Conservation (phyloP, 257 asterid species). For the Solanum sparsipilum region DNA sequence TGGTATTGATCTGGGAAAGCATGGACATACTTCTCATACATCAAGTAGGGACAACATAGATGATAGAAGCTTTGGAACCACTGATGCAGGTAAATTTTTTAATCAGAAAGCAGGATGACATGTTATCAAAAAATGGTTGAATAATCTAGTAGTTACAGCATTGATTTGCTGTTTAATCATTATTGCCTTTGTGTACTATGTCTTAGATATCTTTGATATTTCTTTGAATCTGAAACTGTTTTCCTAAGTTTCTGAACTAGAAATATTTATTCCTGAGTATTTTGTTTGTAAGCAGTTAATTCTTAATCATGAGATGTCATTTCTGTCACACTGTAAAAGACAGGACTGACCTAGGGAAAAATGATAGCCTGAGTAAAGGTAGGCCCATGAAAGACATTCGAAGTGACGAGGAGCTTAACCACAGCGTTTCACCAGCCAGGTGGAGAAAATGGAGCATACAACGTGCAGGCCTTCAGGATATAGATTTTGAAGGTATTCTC, state of each 20-base stretch:
- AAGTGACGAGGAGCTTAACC: constrained; percentile 17
- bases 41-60: constrained; percentile 21
- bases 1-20: constrained; percentile 29
- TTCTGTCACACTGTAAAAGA: constrained; percentile 38
- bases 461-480: constrained; percentile 35
- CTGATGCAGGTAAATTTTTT: background rate
- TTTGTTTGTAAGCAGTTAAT: background rate
- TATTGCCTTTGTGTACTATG: background rate
- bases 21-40: constrained; percentile 16
- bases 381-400: constrained; percentile 11
- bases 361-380: constrained; percentile 12
- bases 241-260: background rate
- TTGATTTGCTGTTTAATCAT: background rate
- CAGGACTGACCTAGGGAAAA: constrained; percentile 26
- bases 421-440: constrained; percentile 32
- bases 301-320: constrained; percentile 20
- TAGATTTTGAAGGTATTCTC: constrained; percentile 54
- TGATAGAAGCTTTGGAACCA: constrained; percentile 9
- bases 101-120: background rate
- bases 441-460: constrained; percentile 70
- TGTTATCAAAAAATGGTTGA: background rate
- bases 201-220: background rate
- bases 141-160: background rate
- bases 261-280: background rate
- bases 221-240: background rate